These are phyloP conservation scores for Aphanomyces astaci DNA, from an alignment of 352 stramenopile species.

Conservation along the genomic window DNA sequence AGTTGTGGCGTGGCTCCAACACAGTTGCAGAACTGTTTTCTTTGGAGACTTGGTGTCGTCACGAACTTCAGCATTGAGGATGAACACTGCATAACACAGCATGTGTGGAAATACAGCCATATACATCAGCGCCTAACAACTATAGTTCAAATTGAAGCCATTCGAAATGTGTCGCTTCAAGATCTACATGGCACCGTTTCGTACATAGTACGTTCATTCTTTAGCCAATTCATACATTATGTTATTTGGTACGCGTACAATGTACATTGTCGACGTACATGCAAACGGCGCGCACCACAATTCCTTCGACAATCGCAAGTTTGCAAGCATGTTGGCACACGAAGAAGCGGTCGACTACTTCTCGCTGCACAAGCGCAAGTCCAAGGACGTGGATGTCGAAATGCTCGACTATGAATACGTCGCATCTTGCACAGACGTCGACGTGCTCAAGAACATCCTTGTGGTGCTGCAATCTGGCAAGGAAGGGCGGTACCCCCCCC, in stretches of 20 bases:
- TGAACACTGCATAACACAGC: too few relatives aligned
- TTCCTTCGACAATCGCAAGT: neutral
- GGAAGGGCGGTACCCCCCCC: conserved; percentile 82
- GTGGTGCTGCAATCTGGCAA: conserved; percentile 77
- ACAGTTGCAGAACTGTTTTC: too few relatives aligned
- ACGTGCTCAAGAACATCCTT: conserved; percentile 85
- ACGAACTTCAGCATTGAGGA: too few relatives aligned
- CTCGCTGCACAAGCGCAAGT: conserved; percentile 62
- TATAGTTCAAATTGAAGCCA: too few relatives aligned
- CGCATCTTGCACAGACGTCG: conserved; percentile 61
- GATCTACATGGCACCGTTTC: neutral
- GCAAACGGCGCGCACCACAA: too few relatives aligned
- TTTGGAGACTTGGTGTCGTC: too few relatives aligned
- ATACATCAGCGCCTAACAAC: too few relatives aligned
- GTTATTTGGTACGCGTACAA: neutral
- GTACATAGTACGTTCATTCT: neutral
- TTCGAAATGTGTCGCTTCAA: neutral
- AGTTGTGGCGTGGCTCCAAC: too few relatives aligned
- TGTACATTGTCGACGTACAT: too few relatives aligned
- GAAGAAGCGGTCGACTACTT: conserved; percentile 45
- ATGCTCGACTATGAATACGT: conserved; percentile 92
- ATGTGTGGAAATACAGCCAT: too few relatives aligned
- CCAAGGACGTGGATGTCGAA: conserved; percentile 63
- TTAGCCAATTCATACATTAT: conserved; percentile 4
- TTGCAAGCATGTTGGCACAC: neutral